Conservation (phyloP, 257 asterid species). For the Coffea eugenioides region DNA sequence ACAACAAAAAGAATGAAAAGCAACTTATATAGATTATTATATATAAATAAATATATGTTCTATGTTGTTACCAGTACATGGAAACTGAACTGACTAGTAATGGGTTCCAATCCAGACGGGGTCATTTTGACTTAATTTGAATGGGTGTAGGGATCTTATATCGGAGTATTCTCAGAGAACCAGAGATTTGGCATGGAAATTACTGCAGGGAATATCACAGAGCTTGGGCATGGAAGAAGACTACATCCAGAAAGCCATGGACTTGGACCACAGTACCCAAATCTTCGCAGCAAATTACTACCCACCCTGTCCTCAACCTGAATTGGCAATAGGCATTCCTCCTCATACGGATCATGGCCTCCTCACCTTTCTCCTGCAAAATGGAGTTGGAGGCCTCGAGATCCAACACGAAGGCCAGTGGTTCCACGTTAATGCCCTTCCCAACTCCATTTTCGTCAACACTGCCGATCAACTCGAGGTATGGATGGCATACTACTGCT, state of each 20-base stretch:
- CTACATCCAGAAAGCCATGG: conserved; percentile 34
- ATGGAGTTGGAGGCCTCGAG: conserved; percentile 61
- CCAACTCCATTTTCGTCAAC: conserved; percentile 64
- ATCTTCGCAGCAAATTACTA: conserved; percentile 55
- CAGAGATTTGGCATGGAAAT: conserved; percentile 34
- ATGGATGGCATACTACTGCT: neutral
- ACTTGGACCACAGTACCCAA: conserved; percentile 41
- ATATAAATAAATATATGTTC: no score
- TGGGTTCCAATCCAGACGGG: no score
- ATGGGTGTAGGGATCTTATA: conserved; percentile 35
- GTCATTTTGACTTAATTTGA: no score
- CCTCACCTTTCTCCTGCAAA: conserved; percentile 59
- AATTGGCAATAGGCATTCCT: conserved; percentile 57
- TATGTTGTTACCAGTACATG: no score
- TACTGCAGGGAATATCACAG: conserved; percentile 47
- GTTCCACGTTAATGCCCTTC: conserved; percentile 46
- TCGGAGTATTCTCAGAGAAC: conserved; percentile 42
- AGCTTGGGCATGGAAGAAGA: conserved; percentile 56
- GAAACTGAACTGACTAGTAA: no score
- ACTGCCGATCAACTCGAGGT: conserved; percentile 83
- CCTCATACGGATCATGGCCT: conserved; percentile 87
- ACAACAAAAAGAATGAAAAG: no score
- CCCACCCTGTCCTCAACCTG: conserved; percentile 72
- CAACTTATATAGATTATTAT: no score
- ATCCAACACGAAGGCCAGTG: conserved; percentile 57